phyloP scores from a whole-genome alignment of 805 yeast species.

The Saturnispora sanitii region DNA sequence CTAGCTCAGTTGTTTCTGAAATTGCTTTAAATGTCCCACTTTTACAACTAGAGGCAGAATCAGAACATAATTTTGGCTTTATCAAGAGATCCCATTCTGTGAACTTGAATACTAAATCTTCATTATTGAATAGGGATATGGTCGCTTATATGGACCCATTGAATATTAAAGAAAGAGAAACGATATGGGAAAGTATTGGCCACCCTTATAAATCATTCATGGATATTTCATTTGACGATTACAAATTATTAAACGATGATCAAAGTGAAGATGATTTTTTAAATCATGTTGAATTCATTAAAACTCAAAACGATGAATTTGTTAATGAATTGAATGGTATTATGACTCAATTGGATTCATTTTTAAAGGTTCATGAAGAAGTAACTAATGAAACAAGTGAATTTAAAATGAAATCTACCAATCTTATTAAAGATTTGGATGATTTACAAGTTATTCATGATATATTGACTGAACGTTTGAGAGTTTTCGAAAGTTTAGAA shows the following conservation, averaged over 20 bases:
- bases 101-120: neutral
- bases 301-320: conserved; percentile 28
- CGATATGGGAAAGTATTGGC: conserved; percentile 20
- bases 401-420: conserved; percentile 49
- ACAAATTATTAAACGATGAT: conserved; percentile 33
- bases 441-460: conserved; percentile 32
- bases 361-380: conserved; percentile 43
- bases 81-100: neutral
- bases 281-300: conserved; percentile 24
- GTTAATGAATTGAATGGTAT: conserved; percentile 37
- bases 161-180: conserved; percentile 28
- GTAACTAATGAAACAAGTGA: conserved; percentile 55
- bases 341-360: conserved; percentile 34
- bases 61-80: neutral
- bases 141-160: conserved; percentile 26
- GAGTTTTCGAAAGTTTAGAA: conserved; percentile 62
- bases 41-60: conserved; percentile 9
- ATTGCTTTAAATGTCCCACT: conserved; percentile 48
- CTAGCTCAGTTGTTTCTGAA: conserved; percentile 52
- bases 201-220: conserved; percentile 12
- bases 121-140: neutral
- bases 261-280: conserved; percentile 29
- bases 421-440: conserved; percentile 38
- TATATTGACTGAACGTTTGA: conserved; percentile 40
- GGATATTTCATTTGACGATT: conserved; percentile 32